Conservation (phyloP, 345 rosid species). For the Pseudoturritis turrita region DNA sequence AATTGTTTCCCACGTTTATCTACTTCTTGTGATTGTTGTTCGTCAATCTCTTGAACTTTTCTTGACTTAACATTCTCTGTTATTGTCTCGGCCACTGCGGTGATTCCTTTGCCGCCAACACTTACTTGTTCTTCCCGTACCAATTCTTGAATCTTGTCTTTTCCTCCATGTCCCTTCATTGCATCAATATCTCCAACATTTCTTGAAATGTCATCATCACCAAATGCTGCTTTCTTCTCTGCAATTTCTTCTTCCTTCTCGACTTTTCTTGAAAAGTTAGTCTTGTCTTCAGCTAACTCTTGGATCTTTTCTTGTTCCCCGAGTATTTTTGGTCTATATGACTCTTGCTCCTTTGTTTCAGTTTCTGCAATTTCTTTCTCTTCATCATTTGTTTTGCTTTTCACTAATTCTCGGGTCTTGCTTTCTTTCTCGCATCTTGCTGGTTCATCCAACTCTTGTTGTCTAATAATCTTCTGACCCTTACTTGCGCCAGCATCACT, state of each 20-base stretch:
- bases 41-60: not conserved
- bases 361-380: constrained; percentile 2
- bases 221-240: not conserved
- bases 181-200: not conserved
- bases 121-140: not conserved
- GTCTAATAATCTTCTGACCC: not conserved
- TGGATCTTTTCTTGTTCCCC: not conserved
- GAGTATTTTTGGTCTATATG: constrained; percentile 1
- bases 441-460: not conserved
- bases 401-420: not conserved
- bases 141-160: not conserved
- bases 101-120: not conserved
- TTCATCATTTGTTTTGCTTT: constrained; percentile 1
- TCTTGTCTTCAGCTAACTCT: constrained; percentile 4
- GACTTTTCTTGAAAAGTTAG: not conserved
- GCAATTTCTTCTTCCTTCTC: not conserved
- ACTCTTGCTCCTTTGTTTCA: constrained; percentile 14
- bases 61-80: not conserved
- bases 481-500: not conserved
- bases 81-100: not conserved
- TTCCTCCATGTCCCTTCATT: not conserved
- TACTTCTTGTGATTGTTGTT: not conserved
- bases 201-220: not conserved
- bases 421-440: not conserved
- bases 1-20: not conserved